Evolutionary conservation across 2,329 filamentous ascomycete genomes (phyloP).

Genomic region (Colletotrichum sp.): DNA sequence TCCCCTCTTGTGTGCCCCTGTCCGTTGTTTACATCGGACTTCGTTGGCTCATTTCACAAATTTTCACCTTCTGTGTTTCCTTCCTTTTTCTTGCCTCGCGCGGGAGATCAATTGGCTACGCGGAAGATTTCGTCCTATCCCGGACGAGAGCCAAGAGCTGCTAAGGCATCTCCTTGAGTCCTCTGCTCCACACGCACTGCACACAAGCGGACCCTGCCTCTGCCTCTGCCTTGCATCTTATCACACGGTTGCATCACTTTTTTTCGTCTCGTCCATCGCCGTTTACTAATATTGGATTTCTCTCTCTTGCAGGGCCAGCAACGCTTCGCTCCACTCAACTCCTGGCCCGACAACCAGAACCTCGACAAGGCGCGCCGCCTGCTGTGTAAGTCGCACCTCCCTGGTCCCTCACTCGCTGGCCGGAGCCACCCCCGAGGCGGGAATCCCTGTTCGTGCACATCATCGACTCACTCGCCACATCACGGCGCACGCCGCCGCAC

Average conservation of each 20-base stretch:
- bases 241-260: neutral
- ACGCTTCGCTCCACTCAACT: conserved; percentile 81
- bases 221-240: neutral
- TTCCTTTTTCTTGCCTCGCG: neutral
- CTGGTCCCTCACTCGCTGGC: neutral
- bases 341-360: conserved; percentile 80
- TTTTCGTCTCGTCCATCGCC: neutral
- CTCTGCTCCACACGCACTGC: neutral
- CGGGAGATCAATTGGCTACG: neutral
- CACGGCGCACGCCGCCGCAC: neutral
- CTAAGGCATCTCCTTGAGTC: neutral
- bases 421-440: neutral
- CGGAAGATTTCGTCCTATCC: conserved; percentile 14
- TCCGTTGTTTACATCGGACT: neutral
- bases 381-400: conserved; percentile 39
- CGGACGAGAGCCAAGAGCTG: neutral
- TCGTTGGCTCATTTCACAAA: neutral
- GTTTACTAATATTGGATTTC: conserved; percentile 11
- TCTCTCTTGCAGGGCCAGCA: conserved; percentile 63
- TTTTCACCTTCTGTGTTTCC: neutral
- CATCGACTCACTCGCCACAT: neutral
- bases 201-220: neutral
- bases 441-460: neutral
- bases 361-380: conserved; percentile 83
- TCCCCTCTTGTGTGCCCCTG: neutral